A percentile compares a stretch with the other conserved stretches of the same genome.
Conservation (phyloP, 345 rosid species). For the Corchorus olitorius region DNA sequence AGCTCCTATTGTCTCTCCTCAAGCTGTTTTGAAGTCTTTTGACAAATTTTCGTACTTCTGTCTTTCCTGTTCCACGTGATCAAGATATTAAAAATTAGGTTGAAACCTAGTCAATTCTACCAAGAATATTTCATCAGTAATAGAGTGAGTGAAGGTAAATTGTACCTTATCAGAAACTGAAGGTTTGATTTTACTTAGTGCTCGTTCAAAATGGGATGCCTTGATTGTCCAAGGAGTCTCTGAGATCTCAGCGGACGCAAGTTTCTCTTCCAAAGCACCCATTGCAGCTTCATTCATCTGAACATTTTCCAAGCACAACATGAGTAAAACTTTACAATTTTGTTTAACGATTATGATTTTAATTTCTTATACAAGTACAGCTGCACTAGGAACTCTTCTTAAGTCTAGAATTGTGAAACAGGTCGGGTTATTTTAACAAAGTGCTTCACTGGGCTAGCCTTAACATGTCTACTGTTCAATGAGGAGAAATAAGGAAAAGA, state of each 20-base stretch:
- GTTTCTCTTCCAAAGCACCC: conserved; percentile 62
- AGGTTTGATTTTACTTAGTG: conserved; percentile 54
- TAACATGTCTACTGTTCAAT: neutral
- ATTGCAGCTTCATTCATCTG: conserved; percentile 79
- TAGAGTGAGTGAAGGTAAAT: neutral
- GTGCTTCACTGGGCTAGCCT: neutral
- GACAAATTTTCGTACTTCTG: conserved; percentile 46
- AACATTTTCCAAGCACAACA: conserved; percentile 6
- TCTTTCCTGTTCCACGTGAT: conserved; percentile 45
- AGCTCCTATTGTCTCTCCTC: too few species aligned
- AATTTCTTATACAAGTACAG: neutral
- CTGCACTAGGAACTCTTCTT: neutral
- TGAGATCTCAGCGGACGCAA: conserved; percentile 22
- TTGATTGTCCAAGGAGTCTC: conserved; percentile 45
- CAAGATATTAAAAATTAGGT: conserved; percentile 9
- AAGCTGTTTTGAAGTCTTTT: conserved; percentile 39
- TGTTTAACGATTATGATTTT: neutral
- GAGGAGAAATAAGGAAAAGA: neutral
- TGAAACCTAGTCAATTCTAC: neutral
- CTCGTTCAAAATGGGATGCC: conserved; percentile 60
- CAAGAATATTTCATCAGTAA: neutral
- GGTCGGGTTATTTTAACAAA: neutral
- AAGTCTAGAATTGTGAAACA: neutral
- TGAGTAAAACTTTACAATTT: neutral
- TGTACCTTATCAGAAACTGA: conserved; percentile 64